Conservation (phyloP, 345 rosid species). For the Salix brachista region DNA sequence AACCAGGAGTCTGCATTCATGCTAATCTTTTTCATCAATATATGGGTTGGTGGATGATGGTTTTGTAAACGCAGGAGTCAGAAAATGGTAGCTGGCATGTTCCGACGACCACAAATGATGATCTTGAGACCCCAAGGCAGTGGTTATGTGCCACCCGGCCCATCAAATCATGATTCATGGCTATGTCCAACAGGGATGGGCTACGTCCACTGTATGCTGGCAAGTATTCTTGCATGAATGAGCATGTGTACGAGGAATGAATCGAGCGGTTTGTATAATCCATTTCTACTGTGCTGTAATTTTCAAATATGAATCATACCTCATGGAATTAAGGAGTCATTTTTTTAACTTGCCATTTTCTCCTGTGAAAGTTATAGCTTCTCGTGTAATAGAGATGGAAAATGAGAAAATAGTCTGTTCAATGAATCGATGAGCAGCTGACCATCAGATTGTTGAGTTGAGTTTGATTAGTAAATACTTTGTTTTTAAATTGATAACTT, state of each 20-base stretch:
- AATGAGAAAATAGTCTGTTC: no score
- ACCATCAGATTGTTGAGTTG: no score
- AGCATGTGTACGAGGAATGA: background rate
- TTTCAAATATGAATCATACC: background rate
- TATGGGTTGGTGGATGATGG: background rate
- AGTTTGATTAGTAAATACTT: no score
- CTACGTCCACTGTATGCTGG: background rate
- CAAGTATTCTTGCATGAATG: background rate
- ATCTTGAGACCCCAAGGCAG: slow-evolving; percentile 57
- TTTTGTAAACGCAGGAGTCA: slow-evolving; percentile 57
- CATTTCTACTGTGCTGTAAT: background rate
- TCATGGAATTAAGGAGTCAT: background rate
- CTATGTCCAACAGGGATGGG: background rate
- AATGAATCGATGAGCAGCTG: no score
- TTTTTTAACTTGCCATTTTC: background rate
- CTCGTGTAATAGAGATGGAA: no score
- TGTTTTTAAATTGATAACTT: no score
- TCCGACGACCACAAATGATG: slow-evolving; percentile 59
- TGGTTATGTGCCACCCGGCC: slow-evolving; percentile 73
- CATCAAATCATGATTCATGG: background rate
- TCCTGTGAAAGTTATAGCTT: background rate
- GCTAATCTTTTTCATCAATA: background rate
- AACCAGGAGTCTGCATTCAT: background rate
- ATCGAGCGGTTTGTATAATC: background rate
- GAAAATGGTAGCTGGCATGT: slow-evolving; percentile 89